Evolutionary conservation across 495 filamentous ascomycete genomes (phyloP), one percentile per base, ranked within the genome.

Genomic region (Aspergillus nidulans): DNA sequence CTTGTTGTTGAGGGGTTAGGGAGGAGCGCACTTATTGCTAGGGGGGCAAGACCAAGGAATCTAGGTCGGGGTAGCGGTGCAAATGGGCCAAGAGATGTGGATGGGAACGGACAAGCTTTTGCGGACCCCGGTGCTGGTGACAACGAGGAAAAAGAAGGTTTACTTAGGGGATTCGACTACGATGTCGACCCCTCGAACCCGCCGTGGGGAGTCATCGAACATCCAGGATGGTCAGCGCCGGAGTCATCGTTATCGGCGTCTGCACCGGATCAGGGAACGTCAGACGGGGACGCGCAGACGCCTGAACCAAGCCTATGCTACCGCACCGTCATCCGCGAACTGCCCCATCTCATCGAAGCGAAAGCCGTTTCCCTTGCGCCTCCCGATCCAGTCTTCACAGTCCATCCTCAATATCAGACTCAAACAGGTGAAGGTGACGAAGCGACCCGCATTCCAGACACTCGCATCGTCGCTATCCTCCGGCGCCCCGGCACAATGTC

Each of bases 321-420:
- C 65, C 76, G 76, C 36, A 82, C 80, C 0, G 89, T 98, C n/a
- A 81, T 98, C 12, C 73, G 77, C 18, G 95, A 97, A 72, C 76
- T 98, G 13, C 89, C 92, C 2, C 87, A 96, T 62, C 77, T 98
- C 20, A 91, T 98, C 53, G 94, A 98, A 69, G 92, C 91, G 0
- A 91, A 91, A 70, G 94, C 91, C 6, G 84, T 94, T 12, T 88
- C 90, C 1, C 77, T 94, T 36, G 90, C 90, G 1, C 88, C 88
- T 1, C 69, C 78, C 0, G 86, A 91, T 58, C 75, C 77, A 3
- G 53, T 73, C 9, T 57, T 60, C 5, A 30, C 59, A 3, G 41
- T 55, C 4, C 24, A 58, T 5, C 47, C 49, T 58, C 56, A 12
- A 51, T 70, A 9, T 59, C 75, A 3, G 40, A 55, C 10, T 45